Evolutionary conservation across 176 grass and related monocot genomes (phyloP), one percentile per base, ranked within the genome.

Genomic region (Carex parvula): DNA sequence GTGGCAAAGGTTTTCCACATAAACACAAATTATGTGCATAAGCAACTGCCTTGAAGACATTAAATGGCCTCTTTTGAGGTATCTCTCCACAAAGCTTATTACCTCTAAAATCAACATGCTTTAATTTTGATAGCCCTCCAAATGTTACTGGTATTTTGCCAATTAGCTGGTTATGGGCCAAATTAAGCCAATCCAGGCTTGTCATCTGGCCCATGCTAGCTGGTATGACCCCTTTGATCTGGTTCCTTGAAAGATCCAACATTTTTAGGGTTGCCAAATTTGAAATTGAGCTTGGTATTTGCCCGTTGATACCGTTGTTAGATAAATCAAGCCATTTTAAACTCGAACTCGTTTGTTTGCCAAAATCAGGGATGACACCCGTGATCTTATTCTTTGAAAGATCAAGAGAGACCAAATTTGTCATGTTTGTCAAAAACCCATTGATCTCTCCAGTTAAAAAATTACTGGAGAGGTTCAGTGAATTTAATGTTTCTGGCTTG

Each of bases 11-110:
- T 80, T 91, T 86, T 87, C 90, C 94, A 70, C 94, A 97, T 0
- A 97, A 87, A 83, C 94, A 94, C 46, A 92, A 56, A 80, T 97
- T 97, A 37, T 94, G 88, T 57, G 84, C 91, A 85, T 97, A 97
- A 32, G 91, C 94, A 15, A 87, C 79, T 2, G 88, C 74, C 5
- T 84, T 87, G 77, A 94, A 90, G 60, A 86, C 56, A 20, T 88
- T 85, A 63, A 97, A 97, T 59, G 94, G 94, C 80, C 65, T 86
- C 4, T 52, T 82, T 33, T 94, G 90, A 29, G 94, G 94, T 81
- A 94, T 92, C 84, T 56, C 18, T 1, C 94, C 94, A 84, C 94
- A 97, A 4, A 97, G 72, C 70, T 54, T 94, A 46, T 97, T 94
- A 52, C 54, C 30, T 6, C 88, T 89, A n/a, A 97, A 92, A 84